These are phyloP conservation scores for Fistulinella prunicolor DNA, from an alignment of 768 basidiomycete genomes.

Conservation along the genomic window DNA sequence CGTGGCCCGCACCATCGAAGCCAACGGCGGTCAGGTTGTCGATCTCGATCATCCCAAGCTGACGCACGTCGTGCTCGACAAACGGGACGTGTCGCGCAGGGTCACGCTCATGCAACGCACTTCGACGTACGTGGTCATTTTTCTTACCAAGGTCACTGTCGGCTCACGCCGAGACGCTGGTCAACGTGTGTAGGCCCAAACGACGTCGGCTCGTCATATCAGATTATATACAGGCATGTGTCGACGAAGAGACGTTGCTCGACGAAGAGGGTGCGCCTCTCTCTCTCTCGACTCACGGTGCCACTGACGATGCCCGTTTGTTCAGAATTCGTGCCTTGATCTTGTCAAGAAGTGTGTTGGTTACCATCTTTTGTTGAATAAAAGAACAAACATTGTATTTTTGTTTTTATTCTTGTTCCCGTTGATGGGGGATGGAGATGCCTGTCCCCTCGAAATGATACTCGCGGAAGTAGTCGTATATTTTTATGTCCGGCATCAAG, in stretches of 20 bases:
- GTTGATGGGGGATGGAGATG: too few relatives aligned
- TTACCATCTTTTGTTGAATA: too few relatives aligned
- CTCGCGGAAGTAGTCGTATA: too few relatives aligned
- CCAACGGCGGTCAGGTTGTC: slow-evolving; percentile 72
- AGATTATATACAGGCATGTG: slow-evolving; percentile 72
- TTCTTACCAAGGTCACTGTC: not conserved
- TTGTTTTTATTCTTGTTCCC: too few relatives aligned
- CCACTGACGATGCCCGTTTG: slow-evolving; percentile 1
- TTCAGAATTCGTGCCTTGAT: slow-evolving; percentile 28
- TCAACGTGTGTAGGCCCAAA: slow-evolving; percentile 56
- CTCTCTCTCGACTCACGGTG: not conserved
- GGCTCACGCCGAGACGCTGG: slow-evolving; percentile 11
- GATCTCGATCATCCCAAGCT: slow-evolving; percentile 72
- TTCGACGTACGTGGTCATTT: slow-evolving; percentile 51
- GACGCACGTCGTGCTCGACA: slow-evolving; percentile 84
- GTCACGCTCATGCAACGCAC: slow-evolving; percentile 68
- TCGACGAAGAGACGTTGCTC: slow-evolving; percentile 80
- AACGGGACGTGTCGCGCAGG: slow-evolving; percentile 74
- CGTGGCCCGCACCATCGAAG: slow-evolving; percentile 48
- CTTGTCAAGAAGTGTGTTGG: too few relatives aligned
- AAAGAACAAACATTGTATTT: too few relatives aligned
- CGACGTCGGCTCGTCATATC: slow-evolving; percentile 73
- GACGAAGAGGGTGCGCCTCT: slow-evolving; percentile 67
- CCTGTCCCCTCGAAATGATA: too few relatives aligned
- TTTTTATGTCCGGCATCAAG: too few relatives aligned